These are phyloP conservation scores for Basipetospora chlamydospora DNA, from an alignment of 2,329 filamentous ascomycete genomes.

Conservation along the genomic window DNA sequence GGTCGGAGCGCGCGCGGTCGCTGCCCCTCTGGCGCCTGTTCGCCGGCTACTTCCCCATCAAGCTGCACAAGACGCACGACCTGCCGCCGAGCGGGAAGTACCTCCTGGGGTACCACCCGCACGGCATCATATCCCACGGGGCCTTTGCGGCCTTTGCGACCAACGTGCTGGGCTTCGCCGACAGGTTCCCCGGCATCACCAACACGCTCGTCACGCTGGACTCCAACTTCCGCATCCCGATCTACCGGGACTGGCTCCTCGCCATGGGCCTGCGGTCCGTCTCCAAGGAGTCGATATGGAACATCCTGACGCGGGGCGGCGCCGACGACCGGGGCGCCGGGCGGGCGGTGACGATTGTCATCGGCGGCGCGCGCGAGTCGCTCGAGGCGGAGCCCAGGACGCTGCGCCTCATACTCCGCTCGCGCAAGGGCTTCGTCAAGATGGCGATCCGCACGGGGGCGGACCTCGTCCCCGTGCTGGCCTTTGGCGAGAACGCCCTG, in stretches of 20 bases:
- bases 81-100: slow-evolving; percentile 78
- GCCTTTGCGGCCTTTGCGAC: slow-evolving; percentile 86
- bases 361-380: slow-evolving; percentile 84
- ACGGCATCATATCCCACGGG: slow-evolving; percentile 95
- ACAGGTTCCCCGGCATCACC: slow-evolving; percentile 86
- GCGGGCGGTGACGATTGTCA: slow-evolving; percentile 88
- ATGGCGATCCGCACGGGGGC: slow-evolving; percentile 84
- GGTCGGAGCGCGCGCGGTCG: slow-evolving; percentile 60
- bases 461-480: slow-evolving; percentile 80
- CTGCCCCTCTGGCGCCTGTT: slow-evolving; percentile 76
- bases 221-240: slow-evolving; percentile 82
- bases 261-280: slow-evolving; percentile 79
- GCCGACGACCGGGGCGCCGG: slow-evolving; percentile 71
- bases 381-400: slow-evolving; percentile 72
- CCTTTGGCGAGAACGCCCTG: slow-evolving; percentile 89
- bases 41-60: slow-evolving; percentile 81
- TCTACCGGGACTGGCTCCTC: slow-evolving; percentile 91
- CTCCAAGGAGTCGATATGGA: slow-evolving; percentile 81
- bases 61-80: slow-evolving; percentile 69
- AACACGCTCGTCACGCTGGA: slow-evolving; percentile 92
- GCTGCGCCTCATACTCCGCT: slow-evolving; percentile 63
- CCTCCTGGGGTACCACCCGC: slow-evolving; percentile 93
- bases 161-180: slow-evolving; percentile 72
- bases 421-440: slow-evolving; percentile 87
- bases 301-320: slow-evolving; percentile 69